Evolutionary conservation across 176 grass and related monocot genomes (phyloP), one percentile per base, ranked within the genome.

Genomic region (Oryza coarctata): DNA sequence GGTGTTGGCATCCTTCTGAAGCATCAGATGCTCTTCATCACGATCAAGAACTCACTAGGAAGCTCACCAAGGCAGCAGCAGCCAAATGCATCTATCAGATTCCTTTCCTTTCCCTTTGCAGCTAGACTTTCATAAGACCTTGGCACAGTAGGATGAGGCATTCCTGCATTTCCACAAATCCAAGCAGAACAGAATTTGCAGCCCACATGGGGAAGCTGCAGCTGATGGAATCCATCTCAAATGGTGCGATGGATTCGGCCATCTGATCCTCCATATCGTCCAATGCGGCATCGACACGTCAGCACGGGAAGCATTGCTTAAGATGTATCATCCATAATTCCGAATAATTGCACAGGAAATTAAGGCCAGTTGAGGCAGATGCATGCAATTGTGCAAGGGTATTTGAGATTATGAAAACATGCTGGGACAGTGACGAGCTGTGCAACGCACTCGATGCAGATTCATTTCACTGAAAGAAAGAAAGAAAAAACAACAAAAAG

Each of bases 21-120:
- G 87, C 33, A 89, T 89, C 87, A 77, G 77, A 71, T 89, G 78
- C 87, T 77, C 43, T 11, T 27, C 35, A 68, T 88, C 34, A 62
- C 60, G 32, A 62, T 70, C 71, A 81, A 9, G 20, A 64, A 77
- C 34, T 77, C 87, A 9, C 82, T 30, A 30, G 71, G 82, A 85
- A 85, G 82, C 25, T 76, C 77, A 52, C 82, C 55, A 41, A 0
- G 41, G 28, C 71, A 80, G 33, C 65, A 52, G 47, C 49, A 22
- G 20, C 71, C 35, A 60, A 55, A 70, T 60, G 83, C 68, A 85
- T 82, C 64, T 30, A 22, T 27, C 49, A 81, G 63, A 55, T 81
- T 70, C 71, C 63, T 69, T 27, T 76, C 14, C 33, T 81, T 79
- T 81, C 31, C 52, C 77, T 63, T 32, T 85, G 81, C 40, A 82